These are phyloP conservation scores for Trichocladium uniseriatum DNA, from an alignment of 495 filamentous ascomycete genomes.

Conservation along the genomic window DNA sequence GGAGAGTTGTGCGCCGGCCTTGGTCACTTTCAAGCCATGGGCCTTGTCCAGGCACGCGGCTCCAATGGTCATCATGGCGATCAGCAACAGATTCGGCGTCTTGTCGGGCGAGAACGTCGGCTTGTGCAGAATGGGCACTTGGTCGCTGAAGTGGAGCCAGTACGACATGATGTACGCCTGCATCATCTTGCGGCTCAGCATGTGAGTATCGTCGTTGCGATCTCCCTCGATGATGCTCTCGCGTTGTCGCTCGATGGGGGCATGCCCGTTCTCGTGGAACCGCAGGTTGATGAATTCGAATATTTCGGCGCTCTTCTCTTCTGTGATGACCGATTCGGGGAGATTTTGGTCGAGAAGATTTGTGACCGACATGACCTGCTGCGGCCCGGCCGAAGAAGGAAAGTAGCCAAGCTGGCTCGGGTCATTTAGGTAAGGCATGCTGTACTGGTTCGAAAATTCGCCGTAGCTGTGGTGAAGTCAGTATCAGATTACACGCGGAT, in stretches of 20 bases:
- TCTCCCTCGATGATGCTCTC: slow-evolving; percentile 72
- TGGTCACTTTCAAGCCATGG: slow-evolving; percentile 62
- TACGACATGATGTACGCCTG: slow-evolving; percentile 88
- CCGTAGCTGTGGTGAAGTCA: slow-evolving; percentile 36
- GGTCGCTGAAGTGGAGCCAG: slow-evolving; percentile 91
- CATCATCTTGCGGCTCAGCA: slow-evolving; percentile 88
- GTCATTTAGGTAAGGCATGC: slow-evolving; percentile 40
- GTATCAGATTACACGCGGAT: not conserved
- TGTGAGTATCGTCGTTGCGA: slow-evolving; percentile 58
- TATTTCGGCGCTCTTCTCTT: slow-evolving; percentile 75
- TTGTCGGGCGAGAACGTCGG: slow-evolving; percentile 86
- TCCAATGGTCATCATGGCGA: slow-evolving; percentile 91
- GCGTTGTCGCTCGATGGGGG: slow-evolving; percentile 64
- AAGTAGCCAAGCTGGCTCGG: slow-evolving; percentile 44
- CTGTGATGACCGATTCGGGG: slow-evolving; percentile 70
- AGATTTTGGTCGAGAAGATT: slow-evolving; percentile 78
- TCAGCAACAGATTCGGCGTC: slow-evolving; percentile 73
- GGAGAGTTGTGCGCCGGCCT: slow-evolving; percentile 65
- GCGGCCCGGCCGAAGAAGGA: slow-evolving; percentile 43
- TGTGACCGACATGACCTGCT: slow-evolving; percentile 81
- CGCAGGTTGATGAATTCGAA: slow-evolving; percentile 75
- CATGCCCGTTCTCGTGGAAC: slow-evolving; percentile 73
- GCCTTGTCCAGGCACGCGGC: slow-evolving; percentile 79
- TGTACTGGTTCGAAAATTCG: slow-evolving; percentile 42
- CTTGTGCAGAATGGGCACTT: slow-evolving; percentile 88